Base-by-base conservation (phyloP, 345 rosid species). In the Euphorbia lathyris region DNA sequence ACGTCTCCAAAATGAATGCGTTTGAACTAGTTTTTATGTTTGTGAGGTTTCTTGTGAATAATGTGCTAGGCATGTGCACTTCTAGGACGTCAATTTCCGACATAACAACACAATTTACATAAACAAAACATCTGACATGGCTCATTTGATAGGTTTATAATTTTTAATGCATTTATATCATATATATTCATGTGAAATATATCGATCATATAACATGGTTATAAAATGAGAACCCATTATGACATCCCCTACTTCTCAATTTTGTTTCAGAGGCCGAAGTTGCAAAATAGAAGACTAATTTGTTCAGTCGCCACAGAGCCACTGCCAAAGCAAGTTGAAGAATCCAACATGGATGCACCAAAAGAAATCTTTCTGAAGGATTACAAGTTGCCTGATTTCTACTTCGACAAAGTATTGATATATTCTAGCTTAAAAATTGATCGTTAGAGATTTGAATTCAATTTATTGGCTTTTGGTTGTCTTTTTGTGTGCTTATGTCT, bases 341-440 rank as follows among this genome's bases (percentile, higher is more conserved):
- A 87, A 77, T 75, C 92, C 25, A 78, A 82, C 70, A 96, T 96
- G 99, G 90, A 83, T 50, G 74, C 87, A 34, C 98, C 91, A 5
- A 92, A 90, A 77, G 98, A 92, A 80, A 86, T 96, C 38, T 96
- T 92, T 81, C 77, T 92, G 81, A 96, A 96, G 90, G 91, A 92
- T 77, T 92, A 96, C 82, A 87, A 86, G 59, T 83, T 83, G 71
- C 99, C 99, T 68, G 91, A 92, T 77, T 90, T 89, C 81, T 96
- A 89, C 78, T 96, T 96, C 73, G 97, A 89, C 61, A 76, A 86
- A 73, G 99, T 92, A 84, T 72, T 60, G 22, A 72, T 60, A 16
- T 22, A n/a, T 40, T 27, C 63, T 20, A 19, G 50, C 23, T 67
- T 66, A 11, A 27, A 30, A 19, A 12, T 58, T 22, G 14, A 45